phyloP scores from a whole-genome alignment of 495 filamentous ascomycete species.

The Aspergillus haitiensis region DNA sequence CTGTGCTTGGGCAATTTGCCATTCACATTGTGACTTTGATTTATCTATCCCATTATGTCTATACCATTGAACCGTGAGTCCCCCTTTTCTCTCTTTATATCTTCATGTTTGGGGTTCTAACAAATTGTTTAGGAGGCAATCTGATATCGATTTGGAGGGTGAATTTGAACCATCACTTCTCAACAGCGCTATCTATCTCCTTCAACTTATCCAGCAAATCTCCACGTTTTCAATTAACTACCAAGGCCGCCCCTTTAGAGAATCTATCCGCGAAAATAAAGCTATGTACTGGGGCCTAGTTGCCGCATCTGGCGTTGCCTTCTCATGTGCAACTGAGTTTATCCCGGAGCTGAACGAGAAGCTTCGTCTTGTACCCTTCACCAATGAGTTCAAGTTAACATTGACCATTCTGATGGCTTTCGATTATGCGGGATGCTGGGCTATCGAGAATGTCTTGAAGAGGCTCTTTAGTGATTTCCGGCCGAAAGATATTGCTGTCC shows the following conservation, averaged over 20 bases:
- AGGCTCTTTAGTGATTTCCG: slow-evolving; percentile 83
- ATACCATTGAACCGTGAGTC: slow-evolving; percentile 75
- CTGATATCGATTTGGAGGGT: slow-evolving; percentile 84
- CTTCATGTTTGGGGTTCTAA: background rate
- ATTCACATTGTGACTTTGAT: slow-evolving; percentile 93
- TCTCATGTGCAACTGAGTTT: slow-evolving; percentile 95
- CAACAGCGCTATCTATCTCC: slow-evolving; percentile 95
- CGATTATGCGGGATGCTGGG: slow-evolving; percentile 85
- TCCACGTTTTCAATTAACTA: slow-evolving; percentile 99
- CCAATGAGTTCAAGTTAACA: slow-evolving; percentile 80
- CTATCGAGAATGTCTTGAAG: slow-evolving; percentile 89
- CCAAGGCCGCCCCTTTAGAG: slow-evolving; percentile 96
- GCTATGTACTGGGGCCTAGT: slow-evolving; percentile 98
- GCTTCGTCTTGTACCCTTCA: slow-evolving; percentile 92
- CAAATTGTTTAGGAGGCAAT: slow-evolving; percentile 57
- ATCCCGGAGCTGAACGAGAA: slow-evolving; percentile 93
- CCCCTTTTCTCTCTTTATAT: background rate
- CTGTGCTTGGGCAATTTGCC: slow-evolving; percentile 95
- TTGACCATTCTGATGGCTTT: slow-evolving; percentile 83
- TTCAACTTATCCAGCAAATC: slow-evolving; percentile 98
- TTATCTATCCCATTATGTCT: slow-evolving; percentile 89
- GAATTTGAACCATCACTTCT: slow-evolving; percentile 93
- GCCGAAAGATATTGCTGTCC: slow-evolving; percentile 89
- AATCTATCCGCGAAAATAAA: slow-evolving; percentile 90
- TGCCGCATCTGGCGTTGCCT: slow-evolving; percentile 83